Conservation (phyloP, 2,329 filamentous ascomycete species). For the Pyrenophora tritici-repentis region DNA sequence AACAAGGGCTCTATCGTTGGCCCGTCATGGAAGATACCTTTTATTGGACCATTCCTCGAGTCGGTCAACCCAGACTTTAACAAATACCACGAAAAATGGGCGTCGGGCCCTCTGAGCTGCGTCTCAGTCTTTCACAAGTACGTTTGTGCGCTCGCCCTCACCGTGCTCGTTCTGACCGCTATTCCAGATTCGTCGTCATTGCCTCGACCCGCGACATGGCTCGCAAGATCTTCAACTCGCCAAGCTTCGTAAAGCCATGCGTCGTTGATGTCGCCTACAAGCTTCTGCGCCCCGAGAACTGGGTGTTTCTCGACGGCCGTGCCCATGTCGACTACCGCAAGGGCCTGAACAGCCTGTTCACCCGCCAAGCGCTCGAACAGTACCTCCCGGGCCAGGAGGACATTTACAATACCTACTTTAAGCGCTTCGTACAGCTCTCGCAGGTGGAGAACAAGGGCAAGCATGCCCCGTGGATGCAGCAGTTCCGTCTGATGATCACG, state of each 20-base stretch:
- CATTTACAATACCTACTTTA: conserved; percentile 86
- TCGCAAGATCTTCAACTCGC: conserved; percentile 96
- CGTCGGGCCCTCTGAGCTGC: conserved; percentile 87
- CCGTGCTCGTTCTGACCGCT: conserved; percentile 19
- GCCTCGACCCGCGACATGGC: conserved; percentile 93
- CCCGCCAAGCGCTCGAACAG: conserved; percentile 79
- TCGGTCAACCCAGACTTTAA: conserved; percentile 91
- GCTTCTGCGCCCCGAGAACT: conserved; percentile 88
- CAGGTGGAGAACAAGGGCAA: conserved; percentile 69
- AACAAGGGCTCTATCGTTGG: conserved; percentile 55
- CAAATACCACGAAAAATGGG: conserved; percentile 91
- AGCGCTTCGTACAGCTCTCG: conserved; percentile 76
- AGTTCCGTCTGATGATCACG: conserved; percentile 93
- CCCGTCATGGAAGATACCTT: conserved; percentile 55
- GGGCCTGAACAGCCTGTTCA: conserved; percentile 93
- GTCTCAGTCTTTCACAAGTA: conserved; percentile 99
- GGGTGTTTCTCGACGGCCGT: conserved; percentile 96
- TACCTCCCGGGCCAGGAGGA: conserved; percentile 94
- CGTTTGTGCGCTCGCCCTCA: conserved; percentile 3
- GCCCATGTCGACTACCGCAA: conserved; percentile 96
- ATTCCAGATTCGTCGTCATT: conserved; percentile 86
- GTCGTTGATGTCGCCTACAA: conserved; percentile 95
- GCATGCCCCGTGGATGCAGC: conserved; percentile 84
- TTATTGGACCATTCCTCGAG: conserved; percentile 89
- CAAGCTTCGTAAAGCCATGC: conserved; percentile 88